phyloP scores from a whole-genome alignment of 768 basidiomycete species.

The Agaricus blazei region DNA sequence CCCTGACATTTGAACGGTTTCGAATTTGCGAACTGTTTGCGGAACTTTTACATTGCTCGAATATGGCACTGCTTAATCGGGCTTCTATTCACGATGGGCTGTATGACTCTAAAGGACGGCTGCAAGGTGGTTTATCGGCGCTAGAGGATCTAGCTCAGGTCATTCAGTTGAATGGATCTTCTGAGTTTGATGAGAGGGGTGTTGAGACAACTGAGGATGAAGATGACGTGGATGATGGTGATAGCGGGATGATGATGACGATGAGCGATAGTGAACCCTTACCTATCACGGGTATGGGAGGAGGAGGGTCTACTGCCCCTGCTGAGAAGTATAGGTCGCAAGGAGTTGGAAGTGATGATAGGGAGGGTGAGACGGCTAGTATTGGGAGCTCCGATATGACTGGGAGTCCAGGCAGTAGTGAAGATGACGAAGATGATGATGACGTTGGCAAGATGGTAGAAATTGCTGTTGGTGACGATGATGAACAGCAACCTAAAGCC shows the following conservation, averaged over 20 bases:
- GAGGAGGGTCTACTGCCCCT: neutral
- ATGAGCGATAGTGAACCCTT: conserved; percentile 45
- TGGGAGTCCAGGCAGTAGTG: conserved; percentile 69
- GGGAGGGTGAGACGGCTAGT: conserved; percentile 77
- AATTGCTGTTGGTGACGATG: conserved; percentile 69
- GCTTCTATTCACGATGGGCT: conserved; percentile 56
- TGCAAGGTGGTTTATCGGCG: conserved; percentile 82
- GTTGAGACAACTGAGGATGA: conserved; percentile 53
- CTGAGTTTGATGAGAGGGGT: conserved; percentile 39
- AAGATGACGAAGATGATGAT: conserved; percentile 60
- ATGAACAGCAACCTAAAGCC: conserved; percentile 16
- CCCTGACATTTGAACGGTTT: conserved; percentile 92
- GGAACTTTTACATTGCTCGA: conserved; percentile 95
- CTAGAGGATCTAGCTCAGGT: conserved; percentile 86
- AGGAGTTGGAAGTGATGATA: conserved; percentile 9
- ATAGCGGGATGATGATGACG: neutral
- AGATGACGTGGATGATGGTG: conserved; percentile 24
- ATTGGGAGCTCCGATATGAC: conserved; percentile 68
- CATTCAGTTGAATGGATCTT: conserved; percentile 54
- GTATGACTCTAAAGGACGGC: conserved; percentile 79
- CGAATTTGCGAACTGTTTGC: conserved; percentile 96
- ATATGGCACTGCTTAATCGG: conserved; percentile 95
- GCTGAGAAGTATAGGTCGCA: neutral
- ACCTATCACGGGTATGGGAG: conserved; percentile 47
- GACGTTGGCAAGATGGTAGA: conserved; percentile 58